Evolutionary conservation across 345 rosid genomes (phyloP), one percentile per base, ranked within the genome.

Genomic region (Camelina hispida): DNA sequence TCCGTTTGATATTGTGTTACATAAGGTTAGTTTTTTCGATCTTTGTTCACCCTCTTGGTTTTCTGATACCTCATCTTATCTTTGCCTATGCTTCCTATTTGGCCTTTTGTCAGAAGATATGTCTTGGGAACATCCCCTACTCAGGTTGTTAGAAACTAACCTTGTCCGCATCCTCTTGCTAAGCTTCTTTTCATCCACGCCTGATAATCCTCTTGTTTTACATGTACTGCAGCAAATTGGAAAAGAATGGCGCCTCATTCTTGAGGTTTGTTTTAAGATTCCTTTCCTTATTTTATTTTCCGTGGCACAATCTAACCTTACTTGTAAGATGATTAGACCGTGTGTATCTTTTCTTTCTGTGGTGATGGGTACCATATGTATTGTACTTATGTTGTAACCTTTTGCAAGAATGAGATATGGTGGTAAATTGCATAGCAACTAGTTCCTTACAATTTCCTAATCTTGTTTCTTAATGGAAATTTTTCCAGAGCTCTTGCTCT

Each of bases 71-170:
- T 60, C 18, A 37, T 60, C 65, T 60, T 60, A 38, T 35, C 17
- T 59, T 59, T 50, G 28, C 64, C 64, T 59, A 59, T 59, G 46
- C 46, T 59, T 58, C 44, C 14, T 58, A 34, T 37, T 60, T 60
- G 30, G 63, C 43, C 23, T 37, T 55, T 35, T 37, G 30, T 37
- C 65, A 60, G 65, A 60, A 37, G 30, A 60, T 60, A 60, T 38
- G 48, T 60, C 65, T 60, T 60, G 65, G 48, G 65, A 60, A 60
- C 65, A 60, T 60, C 65, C 65, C 65, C 65, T 60, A 47, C 47
- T 37, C 65, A 60, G 65, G 65, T 60, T 60, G 65, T 37, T 60
- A 37, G 65, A 60, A 60, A 60, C 65, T 60, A 60, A 60, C 30
- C 48, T 60, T 60, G 30, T 60, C 16, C 17, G 48, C 32, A 13